Conservation (phyloP, 805 yeast genomes). For the Brettanomyces sp. region DNA sequence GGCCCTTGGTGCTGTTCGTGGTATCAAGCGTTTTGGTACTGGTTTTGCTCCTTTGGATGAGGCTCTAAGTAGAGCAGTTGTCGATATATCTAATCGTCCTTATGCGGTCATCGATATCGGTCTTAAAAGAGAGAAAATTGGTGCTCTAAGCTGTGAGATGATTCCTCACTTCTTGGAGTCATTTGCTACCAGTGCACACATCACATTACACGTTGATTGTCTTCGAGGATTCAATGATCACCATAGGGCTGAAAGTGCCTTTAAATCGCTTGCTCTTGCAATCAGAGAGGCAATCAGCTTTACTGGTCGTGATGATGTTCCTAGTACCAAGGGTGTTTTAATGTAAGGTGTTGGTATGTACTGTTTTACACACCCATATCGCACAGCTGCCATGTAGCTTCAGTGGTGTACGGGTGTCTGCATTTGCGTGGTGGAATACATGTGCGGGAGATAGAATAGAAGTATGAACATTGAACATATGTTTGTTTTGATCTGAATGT, state of each 20-base stretch:
- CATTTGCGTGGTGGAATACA: too few relatives aligned
- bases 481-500: too few relatives aligned
- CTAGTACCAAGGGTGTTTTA: slow-evolving; percentile 92
- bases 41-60: slow-evolving; percentile 97
- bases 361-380: too few relatives aligned
- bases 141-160: slow-evolving; percentile 91
- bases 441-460: too few relatives aligned
- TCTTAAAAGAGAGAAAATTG: slow-evolving; percentile 84
- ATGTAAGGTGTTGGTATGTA: not conserved
- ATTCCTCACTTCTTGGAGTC: slow-evolving; percentile 94
- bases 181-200: slow-evolving; percentile 85
- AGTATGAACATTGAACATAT: too few relatives aligned
- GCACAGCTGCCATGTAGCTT: too few relatives aligned
- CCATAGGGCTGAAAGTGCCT: slow-evolving; percentile 92
- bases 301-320: slow-evolving; percentile 85
- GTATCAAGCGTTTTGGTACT: slow-evolving; percentile 85
- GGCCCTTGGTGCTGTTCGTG: slow-evolving; percentile 83
- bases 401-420: too few relatives aligned
- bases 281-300: slow-evolving; percentile 73
- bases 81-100: slow-evolving; percentile 89
- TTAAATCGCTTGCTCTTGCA: slow-evolving; percentile 92
- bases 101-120: slow-evolving; percentile 86
- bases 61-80: slow-evolving; percentile 92
- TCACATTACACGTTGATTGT: slow-evolving; percentile 92
- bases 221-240: slow-evolving; percentile 91